A percentile compares a stretch with the other conserved stretches of the same genome.
Conservation (phyloP, 2,329 filamentous ascomycete species). For the Dactylellina haptotyla region DNA sequence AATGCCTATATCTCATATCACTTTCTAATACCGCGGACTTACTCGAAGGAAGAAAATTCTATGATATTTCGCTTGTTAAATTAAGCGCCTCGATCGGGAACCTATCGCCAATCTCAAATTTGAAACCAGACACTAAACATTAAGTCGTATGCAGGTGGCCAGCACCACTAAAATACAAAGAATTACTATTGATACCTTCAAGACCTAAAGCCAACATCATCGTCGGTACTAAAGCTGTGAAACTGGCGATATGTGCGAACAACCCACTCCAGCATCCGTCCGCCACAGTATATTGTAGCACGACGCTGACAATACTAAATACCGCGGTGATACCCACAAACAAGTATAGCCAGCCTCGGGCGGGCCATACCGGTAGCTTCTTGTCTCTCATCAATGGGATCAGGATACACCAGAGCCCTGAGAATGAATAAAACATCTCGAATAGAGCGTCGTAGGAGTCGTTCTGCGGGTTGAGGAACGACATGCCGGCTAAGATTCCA, state of each 20-base stretch:
- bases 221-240: constrained; percentile 3
- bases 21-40: too few relatives aligned
- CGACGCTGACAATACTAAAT: neutral
- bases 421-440: neutral
- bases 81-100: too few relatives aligned
- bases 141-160: too few relatives aligned
- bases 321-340: neutral
- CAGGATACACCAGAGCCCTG: neutral
- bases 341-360: neutral
- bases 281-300: neutral
- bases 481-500: constrained; percentile 8
- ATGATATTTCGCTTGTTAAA: too few relatives aligned
- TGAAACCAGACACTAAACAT: too few relatives aligned
- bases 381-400: constrained; percentile 8
- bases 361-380: neutral
- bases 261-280: constrained; percentile 1
- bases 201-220: constrained; percentile 4
- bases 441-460: constrained; percentile 2
- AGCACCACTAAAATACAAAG: too few relatives aligned
- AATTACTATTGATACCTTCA: neutral
- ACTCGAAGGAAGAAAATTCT: too few relatives aligned
- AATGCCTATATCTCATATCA: too few relatives aligned
- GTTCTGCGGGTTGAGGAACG: neutral
- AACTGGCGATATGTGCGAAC: neutral
- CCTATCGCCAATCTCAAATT: too few relatives aligned